Evolutionary conservation across 176 grass and related monocot genomes (phyloP), one percentile per base, ranked within the genome.

Genomic region (Carex cristatella): DNA sequence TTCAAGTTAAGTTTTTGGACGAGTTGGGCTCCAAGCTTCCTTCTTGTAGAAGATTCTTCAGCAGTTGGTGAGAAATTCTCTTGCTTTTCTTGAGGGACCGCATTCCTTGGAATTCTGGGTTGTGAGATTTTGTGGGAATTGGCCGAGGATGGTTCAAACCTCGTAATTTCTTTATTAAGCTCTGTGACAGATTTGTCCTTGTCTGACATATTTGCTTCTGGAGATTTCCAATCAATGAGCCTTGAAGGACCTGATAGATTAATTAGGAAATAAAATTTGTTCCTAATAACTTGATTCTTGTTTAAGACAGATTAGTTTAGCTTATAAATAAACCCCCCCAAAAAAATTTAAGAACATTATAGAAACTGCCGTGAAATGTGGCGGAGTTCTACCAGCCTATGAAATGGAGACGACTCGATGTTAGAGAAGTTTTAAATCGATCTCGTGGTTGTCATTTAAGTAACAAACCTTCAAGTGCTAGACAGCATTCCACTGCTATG

Each of bases 41-140:
- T 88, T 65, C 79, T 69, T 78, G 2, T 64, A 61, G 27, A 44
- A 84, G 44, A 16, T 46, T 68, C 69, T 15, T 55, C 88, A 23
- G 66, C 63, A 79, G 73, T 76, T 69, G 49, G 58, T 79, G 84
- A 86, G 6, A 83, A 64, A 80, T 23, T 55, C 15, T 64, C 63
- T 1, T 65, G 84, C 83, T 53, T 79, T 38, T 69, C 84, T 18
- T n/a, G 51, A 87, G 54, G 55, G 80, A 40, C 65, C 35, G 58
- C 62, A 7, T 60, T 81, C 10, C 28, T 38, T 42, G 2, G 53
- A 81, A 7, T 61, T 81, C 53, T 81, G 31, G 78, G n/a, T 57
- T 81, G 56, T 15, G 56, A 62, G 16, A 81, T 62, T 81, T 60
- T 37, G 32, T 58, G 56, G 7, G 55, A 37, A 38, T 35, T 38